These are phyloP conservation scores for Aspergillus calidoustus DNA, from an alignment of 2,329 filamentous ascomycete genomes.

Conservation along the genomic window DNA sequence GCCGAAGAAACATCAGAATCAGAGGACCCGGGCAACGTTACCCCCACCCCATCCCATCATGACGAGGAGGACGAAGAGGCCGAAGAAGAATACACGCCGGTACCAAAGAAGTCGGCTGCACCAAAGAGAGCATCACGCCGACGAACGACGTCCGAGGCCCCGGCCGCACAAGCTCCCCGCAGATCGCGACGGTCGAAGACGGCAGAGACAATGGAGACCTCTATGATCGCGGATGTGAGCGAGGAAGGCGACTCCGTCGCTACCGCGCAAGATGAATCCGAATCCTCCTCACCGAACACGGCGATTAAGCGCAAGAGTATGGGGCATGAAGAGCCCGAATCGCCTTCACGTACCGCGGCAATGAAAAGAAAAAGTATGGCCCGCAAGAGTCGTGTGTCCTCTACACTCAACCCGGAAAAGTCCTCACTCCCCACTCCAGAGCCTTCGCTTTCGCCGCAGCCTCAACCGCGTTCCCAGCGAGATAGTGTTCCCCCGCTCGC, in stretches of 20 bases:
- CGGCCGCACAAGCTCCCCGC: conserved; percentile 39
- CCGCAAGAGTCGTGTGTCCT: conserved; percentile 48
- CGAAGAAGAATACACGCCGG: conserved; percentile 75
- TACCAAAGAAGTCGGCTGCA: conserved; percentile 60
- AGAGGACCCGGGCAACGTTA: conserved; percentile 59
- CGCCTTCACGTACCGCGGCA: conserved; percentile 62
- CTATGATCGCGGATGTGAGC: conserved; percentile 54
- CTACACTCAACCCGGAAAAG: conserved; percentile 43
- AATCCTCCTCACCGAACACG: conserved; percentile 62
- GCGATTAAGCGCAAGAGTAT: conserved; percentile 73
- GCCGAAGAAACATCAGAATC: conserved; percentile 81
- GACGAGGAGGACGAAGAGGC: conserved; percentile 60
- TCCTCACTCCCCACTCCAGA: conserved; percentile 54
- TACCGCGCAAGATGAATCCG: conserved; percentile 53
- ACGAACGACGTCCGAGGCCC: conserved; percentile 55
- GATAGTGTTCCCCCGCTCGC: conserved; percentile 65
- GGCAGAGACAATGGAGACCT: conserved; percentile 61
- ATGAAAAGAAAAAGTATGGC: conserved; percentile 70
- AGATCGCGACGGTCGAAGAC: conserved; percentile 51
- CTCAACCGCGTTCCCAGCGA: conserved; percentile 41
- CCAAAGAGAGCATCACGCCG: conserved; percentile 62
- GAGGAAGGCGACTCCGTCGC: conserved; percentile 34
- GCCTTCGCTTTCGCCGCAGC: conserved; percentile 59
- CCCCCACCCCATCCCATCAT: conserved; percentile 45
- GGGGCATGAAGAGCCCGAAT: conserved; percentile 52